A percentile compares a stretch with the other conserved stretches of the same genome.
Conservation (phyloP, 345 rosid species). For the Populus ilicifolia region DNA sequence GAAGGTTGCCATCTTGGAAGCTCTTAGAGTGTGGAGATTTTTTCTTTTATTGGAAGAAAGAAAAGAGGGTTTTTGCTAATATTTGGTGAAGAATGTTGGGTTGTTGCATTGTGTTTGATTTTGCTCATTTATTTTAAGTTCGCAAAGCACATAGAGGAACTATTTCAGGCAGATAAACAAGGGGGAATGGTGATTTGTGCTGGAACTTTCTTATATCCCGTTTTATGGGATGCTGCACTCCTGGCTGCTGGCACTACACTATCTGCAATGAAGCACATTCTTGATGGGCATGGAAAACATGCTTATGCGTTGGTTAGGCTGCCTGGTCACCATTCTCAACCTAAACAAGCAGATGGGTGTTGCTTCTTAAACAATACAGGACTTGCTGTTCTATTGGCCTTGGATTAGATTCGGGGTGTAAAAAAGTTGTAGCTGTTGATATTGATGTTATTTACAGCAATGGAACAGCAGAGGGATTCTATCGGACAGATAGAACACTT, state of each 20-base stretch:
- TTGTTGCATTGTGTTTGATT: neutral
- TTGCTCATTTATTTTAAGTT: neutral
- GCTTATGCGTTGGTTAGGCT: slow-evolving; percentile 79
- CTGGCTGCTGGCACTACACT: slow-evolving; percentile 82
- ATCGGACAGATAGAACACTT: slow-evolving; percentile 52
- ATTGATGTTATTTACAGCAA: slow-evolving; percentile 91
- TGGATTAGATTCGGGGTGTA: slow-evolving; percentile 44
- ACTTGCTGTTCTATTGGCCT: slow-evolving; percentile 62
- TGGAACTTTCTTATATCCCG: slow-evolving; percentile 70
- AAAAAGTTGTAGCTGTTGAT: slow-evolving; percentile 59
- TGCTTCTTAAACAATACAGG: slow-evolving; percentile 86
- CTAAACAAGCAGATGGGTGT: slow-evolving; percentile 82
- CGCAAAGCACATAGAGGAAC: slow-evolving; percentile 57
- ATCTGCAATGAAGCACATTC: slow-evolving; percentile 71
- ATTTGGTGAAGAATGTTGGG: neutral
- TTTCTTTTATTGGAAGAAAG: neutral
- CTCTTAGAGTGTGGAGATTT: neutral
- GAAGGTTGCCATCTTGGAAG: neutral
- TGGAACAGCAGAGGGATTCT: slow-evolving; percentile 89
- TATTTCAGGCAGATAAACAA: slow-evolving; percentile 51
- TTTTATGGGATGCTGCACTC: slow-evolving; percentile 71
- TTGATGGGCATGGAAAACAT: slow-evolving; percentile 52
- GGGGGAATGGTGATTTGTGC: slow-evolving; percentile 51
- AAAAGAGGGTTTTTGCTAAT: neutral
- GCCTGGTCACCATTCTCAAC: slow-evolving; percentile 96